Percentiles rank a stretch among this genome's conserved stretches.
Conservation (phyloP, 1,284 basidiomycete species). For the Vanrija sp. region DNA sequence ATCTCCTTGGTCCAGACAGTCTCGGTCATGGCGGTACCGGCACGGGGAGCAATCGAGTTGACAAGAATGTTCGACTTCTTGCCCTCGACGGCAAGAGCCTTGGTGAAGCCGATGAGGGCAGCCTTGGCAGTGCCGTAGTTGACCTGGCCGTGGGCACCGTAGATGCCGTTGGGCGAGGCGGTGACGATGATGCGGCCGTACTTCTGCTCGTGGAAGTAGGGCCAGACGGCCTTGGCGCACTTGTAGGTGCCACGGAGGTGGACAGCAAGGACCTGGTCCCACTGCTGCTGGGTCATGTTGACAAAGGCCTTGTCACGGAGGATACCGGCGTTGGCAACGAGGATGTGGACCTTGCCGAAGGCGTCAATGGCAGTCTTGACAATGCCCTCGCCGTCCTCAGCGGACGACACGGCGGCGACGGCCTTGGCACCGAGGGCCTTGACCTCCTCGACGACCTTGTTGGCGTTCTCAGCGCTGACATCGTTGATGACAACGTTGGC, state of each 20-base stretch:
- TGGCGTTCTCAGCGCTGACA: conserved; percentile 78
- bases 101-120: conserved; percentile 84
- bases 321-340: conserved; percentile 94
- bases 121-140: conserved; percentile 89
- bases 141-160: conserved; percentile 90
- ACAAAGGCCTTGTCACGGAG: conserved; percentile 87
- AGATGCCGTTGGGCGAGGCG: conserved; percentile 86
- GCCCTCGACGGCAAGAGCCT: conserved; percentile 87
- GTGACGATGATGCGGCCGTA: conserved; percentile 95
- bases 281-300: conserved; percentile 85
- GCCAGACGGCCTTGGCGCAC: conserved; percentile 94
- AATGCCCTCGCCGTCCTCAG: conserved; percentile 79
- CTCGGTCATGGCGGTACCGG: conserved; percentile 85
- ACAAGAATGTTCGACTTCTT: conserved; percentile 83
- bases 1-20: conserved; percentile 85
- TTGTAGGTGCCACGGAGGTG: conserved; percentile 69
- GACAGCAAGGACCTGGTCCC: conserved; percentile 86
- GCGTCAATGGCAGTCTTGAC: conserved; percentile 82
- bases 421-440: conserved; percentile 85
- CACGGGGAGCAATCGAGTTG: conserved; percentile 84
- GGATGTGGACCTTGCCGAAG: conserved; percentile 83
- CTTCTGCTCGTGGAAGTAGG: conserved; percentile 93
- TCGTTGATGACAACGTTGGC: conserved; percentile 98
- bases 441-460: conserved; percentile 81
- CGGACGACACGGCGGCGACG: conserved; percentile 75